Conservation (phyloP, 2,329 filamentous ascomycete genomes). For the Beauveria caledonica region DNA sequence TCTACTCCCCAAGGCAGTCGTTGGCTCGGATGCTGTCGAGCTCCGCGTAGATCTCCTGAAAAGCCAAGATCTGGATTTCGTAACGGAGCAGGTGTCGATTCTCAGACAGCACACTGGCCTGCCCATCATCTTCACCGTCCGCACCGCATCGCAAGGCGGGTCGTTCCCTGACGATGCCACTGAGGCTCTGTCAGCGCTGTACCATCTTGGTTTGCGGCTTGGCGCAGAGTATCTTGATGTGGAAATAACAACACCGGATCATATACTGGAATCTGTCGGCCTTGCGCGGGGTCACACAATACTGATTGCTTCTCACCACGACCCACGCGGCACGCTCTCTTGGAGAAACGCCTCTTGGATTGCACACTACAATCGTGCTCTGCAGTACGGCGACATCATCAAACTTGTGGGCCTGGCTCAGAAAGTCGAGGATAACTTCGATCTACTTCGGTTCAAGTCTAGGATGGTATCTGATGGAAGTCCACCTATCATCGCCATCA, state of each 20-base stretch:
- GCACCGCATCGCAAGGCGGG: conserved; percentile 79
- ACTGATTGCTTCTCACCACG: conserved; percentile 94
- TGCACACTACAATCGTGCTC: conserved; percentile 76
- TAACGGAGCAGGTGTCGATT: conserved; percentile 73
- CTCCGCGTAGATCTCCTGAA: conserved; percentile 84
- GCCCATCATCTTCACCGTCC: conserved; percentile 87
- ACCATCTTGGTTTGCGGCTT: conserved; percentile 68
- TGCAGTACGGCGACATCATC: conserved; percentile 86
- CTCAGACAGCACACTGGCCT: conserved; percentile 63
- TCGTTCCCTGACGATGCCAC: conserved; percentile 71
- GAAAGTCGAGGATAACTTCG: conserved; percentile 75
- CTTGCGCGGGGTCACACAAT: conserved; percentile 62
- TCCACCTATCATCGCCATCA: conserved; percentile 85
- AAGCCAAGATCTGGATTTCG: conserved; percentile 66
- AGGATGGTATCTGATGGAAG: conserved; percentile 65
- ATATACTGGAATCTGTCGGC: conserved; percentile 61
- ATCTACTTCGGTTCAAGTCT: conserved; percentile 71
- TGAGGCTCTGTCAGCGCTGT: conserved; percentile 65
- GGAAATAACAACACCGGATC: conserved; percentile 76
- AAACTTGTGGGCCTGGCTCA: conserved; percentile 83
- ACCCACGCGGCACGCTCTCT: conserved; percentile 67
- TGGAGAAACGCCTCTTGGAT: conserved; percentile 95
- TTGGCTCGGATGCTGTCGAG: conserved; percentile 89
- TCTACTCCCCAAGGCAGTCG: conserved; percentile 61
- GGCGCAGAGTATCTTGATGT: conserved; percentile 90